phyloP scores from a whole-genome alignment of 106 monocot genomes.

The Dendrobium huoshanense region DNA sequence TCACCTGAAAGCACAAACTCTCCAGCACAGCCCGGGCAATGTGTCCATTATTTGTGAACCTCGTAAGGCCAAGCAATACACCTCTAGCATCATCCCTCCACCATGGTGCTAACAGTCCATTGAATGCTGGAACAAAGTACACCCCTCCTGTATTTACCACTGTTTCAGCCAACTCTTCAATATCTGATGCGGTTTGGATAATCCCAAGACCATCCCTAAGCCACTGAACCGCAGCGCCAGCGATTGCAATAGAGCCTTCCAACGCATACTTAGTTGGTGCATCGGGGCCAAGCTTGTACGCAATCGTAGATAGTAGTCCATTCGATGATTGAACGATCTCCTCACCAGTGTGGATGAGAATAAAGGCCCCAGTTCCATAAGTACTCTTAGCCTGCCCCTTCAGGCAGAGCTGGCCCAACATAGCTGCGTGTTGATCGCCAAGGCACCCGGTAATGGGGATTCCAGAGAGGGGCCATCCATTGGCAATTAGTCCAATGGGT shows the following conservation, averaged over 20 bases:
- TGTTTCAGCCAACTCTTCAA: constrained; percentile 47
- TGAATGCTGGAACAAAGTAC: constrained; percentile 92
- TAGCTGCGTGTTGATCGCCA: constrained; percentile 92
- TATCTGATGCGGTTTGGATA: constrained; percentile 48
- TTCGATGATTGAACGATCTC: constrained; percentile 50
- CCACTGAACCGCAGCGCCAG: constrained; percentile 99
- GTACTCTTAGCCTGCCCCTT: constrained; percentile 92
- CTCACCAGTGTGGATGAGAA: constrained; percentile 75
- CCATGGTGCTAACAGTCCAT: constrained; percentile 95
- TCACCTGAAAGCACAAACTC: constrained; percentile 96
- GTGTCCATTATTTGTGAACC: constrained; percentile 73
- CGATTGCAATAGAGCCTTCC: constrained; percentile 93
- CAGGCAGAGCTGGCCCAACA: constrained; percentile 81
- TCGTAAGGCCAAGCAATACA: constrained; percentile 66
- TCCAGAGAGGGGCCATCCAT: constrained; percentile 74
- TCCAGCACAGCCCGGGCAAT: constrained; percentile 83
- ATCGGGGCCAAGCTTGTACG: constrained; percentile 75
- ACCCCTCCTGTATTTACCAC: constrained; percentile 81
- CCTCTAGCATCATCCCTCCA: constrained; percentile 95
- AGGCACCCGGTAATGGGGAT: constrained; percentile 76
- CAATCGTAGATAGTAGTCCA: constrained; percentile 64
- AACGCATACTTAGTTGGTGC: constrained; percentile 65
- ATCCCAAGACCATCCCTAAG: constrained; percentile 81
- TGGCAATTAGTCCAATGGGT: constrained; percentile 48
- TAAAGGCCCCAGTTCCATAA: constrained; percentile 93